Evolutionary conservation across 2,329 filamentous ascomycete genomes (phyloP).

Genomic region (Phyllosticta capitalensis): DNA sequence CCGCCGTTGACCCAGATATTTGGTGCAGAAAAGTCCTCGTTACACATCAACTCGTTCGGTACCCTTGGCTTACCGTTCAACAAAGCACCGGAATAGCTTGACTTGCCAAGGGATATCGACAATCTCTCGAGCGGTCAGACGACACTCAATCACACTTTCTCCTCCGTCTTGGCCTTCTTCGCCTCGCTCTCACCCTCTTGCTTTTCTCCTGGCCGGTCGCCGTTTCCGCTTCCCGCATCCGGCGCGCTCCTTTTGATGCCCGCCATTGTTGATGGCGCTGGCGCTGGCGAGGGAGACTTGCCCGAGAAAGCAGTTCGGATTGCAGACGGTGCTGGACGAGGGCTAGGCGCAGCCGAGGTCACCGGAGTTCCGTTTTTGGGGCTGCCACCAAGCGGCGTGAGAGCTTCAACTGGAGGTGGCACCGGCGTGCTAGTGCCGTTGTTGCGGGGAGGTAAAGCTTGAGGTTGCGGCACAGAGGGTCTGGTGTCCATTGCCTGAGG

Average conservation of each 20-base stretch:
- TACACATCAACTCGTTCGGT: background rate
- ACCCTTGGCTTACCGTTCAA: background rate
- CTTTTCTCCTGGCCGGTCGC: background rate
- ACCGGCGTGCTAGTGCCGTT: constrained; percentile 8
- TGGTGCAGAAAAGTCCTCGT: background rate
- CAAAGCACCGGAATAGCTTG: background rate
- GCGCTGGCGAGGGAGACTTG: constrained; percentile 3
- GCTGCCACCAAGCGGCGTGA: constrained; percentile 6
- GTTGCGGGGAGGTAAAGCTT: background rate
- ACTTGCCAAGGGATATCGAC: background rate
- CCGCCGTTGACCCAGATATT: too few species aligned
- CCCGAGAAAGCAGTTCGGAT: background rate
- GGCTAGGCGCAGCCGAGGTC: background rate
- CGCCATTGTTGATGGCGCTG: background rate
- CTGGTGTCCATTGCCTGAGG: background rate
- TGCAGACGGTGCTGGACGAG: background rate
- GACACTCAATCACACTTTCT: background rate
- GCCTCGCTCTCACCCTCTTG: background rate
- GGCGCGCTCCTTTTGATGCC: background rate
- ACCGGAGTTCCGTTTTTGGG: constrained; percentile 4
- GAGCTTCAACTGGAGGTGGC: constrained; percentile 8
- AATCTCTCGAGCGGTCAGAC: background rate
- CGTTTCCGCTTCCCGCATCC: background rate
- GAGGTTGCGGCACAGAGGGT: background rate
- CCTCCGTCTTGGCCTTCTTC: constrained; percentile 6